Conservation (phyloP, 2,329 filamentous ascomycete genomes). For the Botrytis squamosa region DNA sequence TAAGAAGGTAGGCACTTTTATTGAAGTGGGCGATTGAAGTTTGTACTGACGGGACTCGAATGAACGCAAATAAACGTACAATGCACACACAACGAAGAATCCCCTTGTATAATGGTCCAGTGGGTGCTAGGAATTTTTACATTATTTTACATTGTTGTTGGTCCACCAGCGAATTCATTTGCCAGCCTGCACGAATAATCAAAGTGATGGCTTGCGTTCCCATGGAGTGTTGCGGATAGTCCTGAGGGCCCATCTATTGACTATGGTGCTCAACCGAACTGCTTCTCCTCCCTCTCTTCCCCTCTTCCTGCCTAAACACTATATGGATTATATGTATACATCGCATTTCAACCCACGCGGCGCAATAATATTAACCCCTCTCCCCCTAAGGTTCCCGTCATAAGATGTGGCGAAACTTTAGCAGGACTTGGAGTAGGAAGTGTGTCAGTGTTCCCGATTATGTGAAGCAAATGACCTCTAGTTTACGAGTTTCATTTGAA, state of each 20-base stretch:
- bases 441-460: not conserved
- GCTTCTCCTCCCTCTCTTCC: not conserved
- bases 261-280: not conserved
- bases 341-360: too few relatives aligned
- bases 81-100: not conserved
- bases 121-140: not conserved
- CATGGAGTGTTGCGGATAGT: not conserved
- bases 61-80: too few relatives aligned
- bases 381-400: not conserved
- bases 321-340: not conserved
- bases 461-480: too few relatives aligned
- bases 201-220: not conserved
- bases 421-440: not conserved
- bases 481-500: fast-evolving
- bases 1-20: not conserved
- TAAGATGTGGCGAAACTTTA: not conserved
- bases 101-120: not conserved
- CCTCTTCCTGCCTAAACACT: too few relatives aligned
- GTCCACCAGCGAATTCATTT: not conserved
- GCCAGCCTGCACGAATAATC: not conserved
- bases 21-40: not conserved
- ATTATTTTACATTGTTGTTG: not conserved
- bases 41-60: too few relatives aligned
- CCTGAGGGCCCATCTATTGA: too few relatives aligned
- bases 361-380: fast-evolving